These are phyloP conservation scores for Colletotrichum lentis DNA, from an alignment of 2,329 filamentous ascomycete species.

Conservation along the genomic window DNA sequence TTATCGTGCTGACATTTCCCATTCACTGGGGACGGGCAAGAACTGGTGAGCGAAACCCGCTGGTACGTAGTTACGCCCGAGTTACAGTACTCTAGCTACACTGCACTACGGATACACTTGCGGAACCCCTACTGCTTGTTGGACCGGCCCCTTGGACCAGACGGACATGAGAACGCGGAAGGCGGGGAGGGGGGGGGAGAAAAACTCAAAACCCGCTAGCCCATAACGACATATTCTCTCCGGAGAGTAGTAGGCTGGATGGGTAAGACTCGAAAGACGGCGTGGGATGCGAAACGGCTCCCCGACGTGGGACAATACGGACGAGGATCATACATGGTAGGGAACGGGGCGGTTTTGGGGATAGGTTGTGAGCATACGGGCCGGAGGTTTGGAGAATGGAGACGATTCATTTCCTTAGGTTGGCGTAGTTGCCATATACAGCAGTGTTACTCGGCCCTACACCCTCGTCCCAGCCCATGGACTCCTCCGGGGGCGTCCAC, in stretches of 20 bases:
- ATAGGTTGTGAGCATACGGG: not conserved
- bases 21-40: not conserved
- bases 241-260: constrained; percentile 5
- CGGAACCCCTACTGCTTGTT: not conserved
- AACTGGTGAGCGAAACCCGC: constrained; percentile 1
- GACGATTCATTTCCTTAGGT: constrained; percentile 13
- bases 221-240: not conserved
- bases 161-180: too few relatives aligned
- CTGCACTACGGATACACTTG: not conserved
- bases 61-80: not conserved
- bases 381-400: constrained; percentile 2
- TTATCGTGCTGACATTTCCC: not conserved
- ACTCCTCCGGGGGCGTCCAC: constrained; percentile 1
- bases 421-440: not conserved
- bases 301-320: not conserved
- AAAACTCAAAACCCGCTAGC: not conserved
- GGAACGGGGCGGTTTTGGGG: not conserved
- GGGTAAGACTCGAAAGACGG: not conserved
- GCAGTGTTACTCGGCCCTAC: constrained; percentile 11
- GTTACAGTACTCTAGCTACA: not conserved
- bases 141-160: not conserved
- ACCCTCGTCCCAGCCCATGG: not conserved
- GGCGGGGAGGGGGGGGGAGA: not conserved
- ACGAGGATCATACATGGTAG: not conserved
- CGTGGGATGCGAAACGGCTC: constrained; percentile 6